phyloP scores from a whole-genome alignment of 768 basidiomycete genomes.

The Suillus luteus region DNA sequence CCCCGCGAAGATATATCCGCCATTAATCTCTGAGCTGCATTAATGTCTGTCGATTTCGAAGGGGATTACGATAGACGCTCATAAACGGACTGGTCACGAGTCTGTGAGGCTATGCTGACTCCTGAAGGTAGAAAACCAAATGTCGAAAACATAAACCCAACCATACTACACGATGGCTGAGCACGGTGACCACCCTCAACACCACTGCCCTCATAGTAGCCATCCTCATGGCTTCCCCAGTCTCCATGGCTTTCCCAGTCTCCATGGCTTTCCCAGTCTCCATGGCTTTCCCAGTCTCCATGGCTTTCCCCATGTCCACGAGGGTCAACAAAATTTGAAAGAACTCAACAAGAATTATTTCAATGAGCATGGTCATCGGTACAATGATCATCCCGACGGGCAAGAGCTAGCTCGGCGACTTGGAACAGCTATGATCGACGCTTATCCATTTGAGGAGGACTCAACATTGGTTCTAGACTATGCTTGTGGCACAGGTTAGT shows the following conservation, averaged over 20 bases:
- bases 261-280: too few species aligned
- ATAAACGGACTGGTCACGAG: too few species aligned
- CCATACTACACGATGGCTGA: slow-evolving; percentile 4
- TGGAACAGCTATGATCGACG: slow-evolving; percentile 31
- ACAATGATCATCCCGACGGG: slow-evolving; percentile 26
- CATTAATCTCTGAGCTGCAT: not conserved
- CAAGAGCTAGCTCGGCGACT: slow-evolving; percentile 25
- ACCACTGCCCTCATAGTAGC: not conserved
- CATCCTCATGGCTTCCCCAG: not conserved
- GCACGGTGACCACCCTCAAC: slow-evolving; percentile 4
- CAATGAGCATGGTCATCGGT: slow-evolving; percentile 25
- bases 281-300: not conserved
- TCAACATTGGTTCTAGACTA: slow-evolving; percentile 67
- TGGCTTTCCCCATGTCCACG: not conserved
- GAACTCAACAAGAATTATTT: slow-evolving; percentile 31
- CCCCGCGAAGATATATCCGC: not conserved
- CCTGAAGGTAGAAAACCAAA: not conserved
- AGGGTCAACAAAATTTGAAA: slow-evolving; percentile 17
- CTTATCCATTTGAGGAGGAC: slow-evolving; percentile 54
- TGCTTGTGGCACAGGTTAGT: slow-evolving; percentile 70
- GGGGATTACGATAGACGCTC: not conserved
- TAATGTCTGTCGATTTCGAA: not conserved
- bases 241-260: not conserved
- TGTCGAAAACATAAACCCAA: not conserved
- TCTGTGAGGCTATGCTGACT: too few species aligned